Evolutionary conservation across 192 early-diverging fungal genomes (phyloP).

Genomic region (Gigaspora rosea): DNA sequence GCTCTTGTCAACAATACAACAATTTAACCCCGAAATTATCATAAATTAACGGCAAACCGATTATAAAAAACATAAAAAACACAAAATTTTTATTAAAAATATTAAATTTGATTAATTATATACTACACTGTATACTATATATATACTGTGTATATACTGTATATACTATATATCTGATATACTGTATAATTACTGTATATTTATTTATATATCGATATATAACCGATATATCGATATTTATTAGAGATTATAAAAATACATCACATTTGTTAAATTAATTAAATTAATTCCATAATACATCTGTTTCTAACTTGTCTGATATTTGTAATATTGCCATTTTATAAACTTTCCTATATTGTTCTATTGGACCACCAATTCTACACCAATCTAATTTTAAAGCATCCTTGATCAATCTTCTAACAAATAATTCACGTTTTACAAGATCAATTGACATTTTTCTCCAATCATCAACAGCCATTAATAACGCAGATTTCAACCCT

Average conservation of each 20-base stretch:
- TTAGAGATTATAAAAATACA: background rate
- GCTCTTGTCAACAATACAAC: too few species aligned
- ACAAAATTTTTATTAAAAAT: too few species aligned
- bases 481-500: conserved; percentile 41
- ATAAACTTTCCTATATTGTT: conserved; percentile 57
- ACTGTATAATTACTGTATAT: too few species aligned
- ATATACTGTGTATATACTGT: too few species aligned
- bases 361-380: conserved; percentile 46
- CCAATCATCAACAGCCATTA: conserved; percentile 41
- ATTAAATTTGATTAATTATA: too few species aligned
- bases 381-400: conserved; percentile 54
- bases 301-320: background rate
- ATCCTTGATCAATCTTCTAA: conserved; percentile 48
- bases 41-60: too few species aligned
- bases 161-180: too few species aligned
- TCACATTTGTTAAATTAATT: background rate
- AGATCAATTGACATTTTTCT: conserved; percentile 30
- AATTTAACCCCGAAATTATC: too few species aligned
- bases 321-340: conserved; percentile 36
- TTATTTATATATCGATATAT: too few species aligned
- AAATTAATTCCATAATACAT: background rate
- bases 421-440: conserved; percentile 46
- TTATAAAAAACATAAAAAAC: too few species aligned
- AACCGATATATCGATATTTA: too few species aligned
- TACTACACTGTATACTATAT: too few species aligned